Percentiles rank a stretch among this genome's conserved stretches.
These are phyloP conservation scores for Pittosporum tobira DNA, from an alignment of 129 eudicot species.

Conservation along the genomic window DNA sequence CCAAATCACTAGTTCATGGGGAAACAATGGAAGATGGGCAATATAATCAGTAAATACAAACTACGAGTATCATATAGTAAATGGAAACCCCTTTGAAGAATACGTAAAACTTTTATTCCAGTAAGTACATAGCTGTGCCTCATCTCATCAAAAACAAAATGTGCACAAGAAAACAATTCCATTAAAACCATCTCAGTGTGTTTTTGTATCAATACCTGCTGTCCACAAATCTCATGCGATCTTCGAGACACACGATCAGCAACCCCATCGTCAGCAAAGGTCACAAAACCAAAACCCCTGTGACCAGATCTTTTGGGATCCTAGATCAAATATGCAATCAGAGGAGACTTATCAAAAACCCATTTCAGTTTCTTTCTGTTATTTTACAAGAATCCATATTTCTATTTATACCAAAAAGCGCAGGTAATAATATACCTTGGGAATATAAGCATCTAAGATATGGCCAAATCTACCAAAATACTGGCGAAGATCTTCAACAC, in stretches of 20 bases:
- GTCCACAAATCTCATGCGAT: conserved; percentile 97
- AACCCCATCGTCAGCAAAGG: conserved; percentile 97
- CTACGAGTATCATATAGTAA: too few species aligned
- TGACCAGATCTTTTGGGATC: conserved; percentile 97
- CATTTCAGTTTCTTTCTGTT: background rate
- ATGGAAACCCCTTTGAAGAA: too few species aligned
- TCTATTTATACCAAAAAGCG: background rate
- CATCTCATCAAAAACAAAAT: background rate
- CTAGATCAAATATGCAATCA: conserved; percentile 25
- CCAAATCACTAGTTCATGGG: background rate
- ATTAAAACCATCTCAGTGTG: background rate
- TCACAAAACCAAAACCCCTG: conserved; percentile 97
- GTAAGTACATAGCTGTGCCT: too few species aligned
- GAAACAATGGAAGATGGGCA: too few species aligned
- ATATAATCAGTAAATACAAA: too few species aligned
- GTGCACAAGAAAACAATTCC: background rate
- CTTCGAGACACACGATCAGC: conserved; percentile 92
- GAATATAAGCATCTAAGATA: conserved; percentile 85
- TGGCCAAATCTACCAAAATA: conserved; percentile 95
- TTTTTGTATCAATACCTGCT: conserved; percentile 41
- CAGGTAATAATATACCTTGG: conserved; percentile 49
- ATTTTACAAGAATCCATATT: background rate
- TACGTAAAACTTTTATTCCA: too few species aligned
- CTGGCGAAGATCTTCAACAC: conserved; percentile 77
- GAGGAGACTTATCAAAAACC: background rate